Evolutionary conservation across 306 rosid species (phyloP).

Genomic region (Heteromeles arbutifolia): DNA sequence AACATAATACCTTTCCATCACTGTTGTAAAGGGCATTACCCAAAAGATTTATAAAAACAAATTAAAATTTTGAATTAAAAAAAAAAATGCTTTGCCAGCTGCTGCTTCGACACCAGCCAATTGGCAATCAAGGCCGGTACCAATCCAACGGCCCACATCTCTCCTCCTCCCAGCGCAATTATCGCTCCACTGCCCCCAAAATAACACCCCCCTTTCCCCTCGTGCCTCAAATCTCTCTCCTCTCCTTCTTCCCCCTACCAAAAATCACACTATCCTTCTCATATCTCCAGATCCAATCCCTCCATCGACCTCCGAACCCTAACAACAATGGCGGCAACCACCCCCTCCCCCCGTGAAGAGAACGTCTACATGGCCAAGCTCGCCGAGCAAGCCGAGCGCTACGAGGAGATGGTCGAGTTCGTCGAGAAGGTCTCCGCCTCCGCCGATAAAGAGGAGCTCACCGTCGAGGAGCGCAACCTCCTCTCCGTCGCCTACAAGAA

Average conservation of each 20-base stretch:
- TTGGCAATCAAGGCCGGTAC: background rate
- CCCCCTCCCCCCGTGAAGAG: slow-evolving; percentile 87
- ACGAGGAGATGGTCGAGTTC: slow-evolving; percentile 99
- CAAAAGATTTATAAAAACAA: background rate
- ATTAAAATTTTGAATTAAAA: background rate
- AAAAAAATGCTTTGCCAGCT: slow-evolving; percentile 35
- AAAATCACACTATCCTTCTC: background rate
- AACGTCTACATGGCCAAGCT: slow-evolving; percentile 96
- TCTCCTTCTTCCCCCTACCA: slow-evolving; percentile 8
- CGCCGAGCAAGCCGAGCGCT: slow-evolving; percentile 98
- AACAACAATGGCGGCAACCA: slow-evolving; percentile 54
- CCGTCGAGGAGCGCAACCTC: slow-evolving; percentile 90
- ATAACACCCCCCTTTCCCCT: slow-evolving; percentile 15
- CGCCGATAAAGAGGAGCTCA: slow-evolving; percentile 79
- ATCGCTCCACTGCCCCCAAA: slow-evolving; percentile 39
- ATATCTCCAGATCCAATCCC: slow-evolving; percentile 6
- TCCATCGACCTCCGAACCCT: slow-evolving; percentile 9
- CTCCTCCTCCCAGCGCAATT: slow-evolving; percentile 50
- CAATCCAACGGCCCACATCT: slow-evolving; percentile 51
- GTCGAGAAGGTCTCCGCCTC: slow-evolving; percentile 94
- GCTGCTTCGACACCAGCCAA: slow-evolving; percentile 17
- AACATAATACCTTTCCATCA: no score
- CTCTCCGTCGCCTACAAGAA: slow-evolving; percentile 96
- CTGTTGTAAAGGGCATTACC: no score
- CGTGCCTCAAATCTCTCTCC: background rate